Evolutionary conservation across 208 protist species (phyloP), one percentile per base, ranked within the genome.

Genomic region (Strigomonas culicis): DNA sequence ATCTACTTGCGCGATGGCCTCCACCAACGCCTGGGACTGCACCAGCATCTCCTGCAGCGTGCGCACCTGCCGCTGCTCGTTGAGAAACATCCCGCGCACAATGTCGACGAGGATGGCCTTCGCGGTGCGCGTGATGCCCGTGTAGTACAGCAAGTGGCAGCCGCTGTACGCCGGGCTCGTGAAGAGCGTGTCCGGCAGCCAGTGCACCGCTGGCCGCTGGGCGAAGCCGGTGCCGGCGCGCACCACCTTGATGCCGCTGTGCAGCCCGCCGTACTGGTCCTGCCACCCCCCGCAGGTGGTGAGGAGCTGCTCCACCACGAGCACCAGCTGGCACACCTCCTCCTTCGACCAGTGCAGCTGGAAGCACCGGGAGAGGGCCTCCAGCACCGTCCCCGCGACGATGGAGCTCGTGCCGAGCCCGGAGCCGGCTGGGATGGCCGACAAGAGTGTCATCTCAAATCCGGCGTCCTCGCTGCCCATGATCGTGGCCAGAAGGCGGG

Each of bases 331-430:
- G 51, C 75, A 77, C 51, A 86, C 70, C 24, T 58, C 69, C 22
- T 81, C 68, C 21, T 63, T 59, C 44, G 79, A 47, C 74, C 79
- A 92, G 22, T 41, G 39, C 53, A 84, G 61, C 28, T 66, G 57
- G 59, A 72, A 83, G 64, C 78, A 82, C 50, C 72, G 64, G 11
- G 72, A 65, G 30, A 88, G 65, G 13, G 81, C 74, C 27, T 32
- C 58, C 60, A 88, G 52, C 39, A 84, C 68, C 7, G 78, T 72
- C 57, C 74, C 81, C 3, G 75, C 77, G 43, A 88, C 63, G 57
- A 88, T 72, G 39, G 77, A 87, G 72, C 79, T 86, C n/a, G 74
- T 86, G 58, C 85, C 81, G 19, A 92, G 73, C 10, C 85, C 85
- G 11, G 74, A 84, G n/a, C 81, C 81, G 0, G 71, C 77, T 0